Evolutionary conservation across 164 flowering plant species (phyloP), one percentile per base, ranked within the genome.

Genomic region (Vitis labrusca): DNA sequence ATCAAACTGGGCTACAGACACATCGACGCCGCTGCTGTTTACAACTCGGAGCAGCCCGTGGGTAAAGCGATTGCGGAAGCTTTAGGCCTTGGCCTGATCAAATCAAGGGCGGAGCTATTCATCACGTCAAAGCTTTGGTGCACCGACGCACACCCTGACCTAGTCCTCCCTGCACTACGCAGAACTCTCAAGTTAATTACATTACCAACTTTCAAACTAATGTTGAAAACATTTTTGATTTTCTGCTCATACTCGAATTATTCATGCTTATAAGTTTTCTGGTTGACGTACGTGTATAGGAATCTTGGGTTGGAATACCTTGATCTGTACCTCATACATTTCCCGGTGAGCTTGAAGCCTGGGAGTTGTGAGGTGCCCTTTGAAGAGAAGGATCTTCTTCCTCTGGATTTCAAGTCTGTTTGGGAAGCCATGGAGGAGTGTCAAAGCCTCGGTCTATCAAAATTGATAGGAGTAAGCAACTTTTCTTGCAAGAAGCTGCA

Each of bases 311-410:
- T 56, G 59, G 59, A 56, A 19, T 56, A 56, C 19, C 59, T 56
- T 56, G 59, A 56, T 56, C 29, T 56, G n/a, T 56, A 56, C 12
- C 59, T 56, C n/a, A n/a, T 56, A 15, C 59, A 56, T 56, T 56
- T 14, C 3, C 59, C 59, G 17, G 17, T 56, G 9, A 56, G 59
- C 19, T 56, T 19, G 7, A 54, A 11, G 59, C 59, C 23, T 2
- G 59, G 59, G 19, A 56, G 16, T n/a, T 56, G 1, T 15, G 59
- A 56, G 59, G 3, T 11, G 3, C 59, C 19, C 6, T 8, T 56
- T 2, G 9, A 9, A 3, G 12, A 56, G 8, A 15, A 15, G 9
- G 59, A 56, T 14, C 59, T 56, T 15, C 59, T 56, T 19, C 59
- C 59, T 19, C 2, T 56, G 59, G 59, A 56, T 14, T 56, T 14